These are phyloP conservation scores for Populus tomentosa DNA, from an alignment of 441 rosid species.

Conservation along the genomic window DNA sequence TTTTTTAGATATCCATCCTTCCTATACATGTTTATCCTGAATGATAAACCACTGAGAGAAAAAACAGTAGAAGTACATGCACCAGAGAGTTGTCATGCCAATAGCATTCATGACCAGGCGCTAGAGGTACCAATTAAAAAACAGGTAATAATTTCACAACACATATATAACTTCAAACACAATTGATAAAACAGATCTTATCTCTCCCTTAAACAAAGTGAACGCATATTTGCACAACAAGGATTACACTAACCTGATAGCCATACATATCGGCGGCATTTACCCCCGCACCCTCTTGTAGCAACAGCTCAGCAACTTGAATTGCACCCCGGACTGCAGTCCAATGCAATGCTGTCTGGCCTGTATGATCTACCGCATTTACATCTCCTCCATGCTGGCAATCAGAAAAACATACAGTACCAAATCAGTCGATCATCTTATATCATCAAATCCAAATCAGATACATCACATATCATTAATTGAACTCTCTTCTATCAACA, in stretches of 20 bases:
- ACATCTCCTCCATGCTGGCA: slow-evolving; percentile 90
- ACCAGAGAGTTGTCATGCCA: neutral
- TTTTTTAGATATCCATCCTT: neutral
- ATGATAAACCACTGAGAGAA: neutral
- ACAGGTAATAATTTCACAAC: neutral
- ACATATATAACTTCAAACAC: slow-evolving; percentile 10
- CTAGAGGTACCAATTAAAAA: neutral
- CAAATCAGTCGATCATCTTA: neutral
- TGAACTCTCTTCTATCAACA: neutral
- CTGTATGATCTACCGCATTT: slow-evolving; percentile 79
- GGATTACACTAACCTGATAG: slow-evolving; percentile 60
- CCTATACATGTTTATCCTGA: neutral
- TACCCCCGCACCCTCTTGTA: slow-evolving; percentile 76
- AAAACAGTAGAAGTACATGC: neutral
- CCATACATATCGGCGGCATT: slow-evolving; percentile 79
- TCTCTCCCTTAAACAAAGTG: slow-evolving; percentile 10
- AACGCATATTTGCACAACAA: slow-evolving; percentile 2
- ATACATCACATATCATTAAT: neutral
- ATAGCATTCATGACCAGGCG: neutral
- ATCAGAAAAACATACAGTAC: slow-evolving; percentile 6
- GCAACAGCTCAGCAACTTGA: slow-evolving; percentile 81
- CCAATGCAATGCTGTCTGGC: slow-evolving; percentile 98
- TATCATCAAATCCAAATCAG: neutral
- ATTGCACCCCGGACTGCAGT: slow-evolving; percentile 94
- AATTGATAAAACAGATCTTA: neutral